These are phyloP conservation scores for Cyclotella choctawhatcheeana DNA, from an alignment of 108 stramenopile species.

Conservation along the genomic window DNA sequence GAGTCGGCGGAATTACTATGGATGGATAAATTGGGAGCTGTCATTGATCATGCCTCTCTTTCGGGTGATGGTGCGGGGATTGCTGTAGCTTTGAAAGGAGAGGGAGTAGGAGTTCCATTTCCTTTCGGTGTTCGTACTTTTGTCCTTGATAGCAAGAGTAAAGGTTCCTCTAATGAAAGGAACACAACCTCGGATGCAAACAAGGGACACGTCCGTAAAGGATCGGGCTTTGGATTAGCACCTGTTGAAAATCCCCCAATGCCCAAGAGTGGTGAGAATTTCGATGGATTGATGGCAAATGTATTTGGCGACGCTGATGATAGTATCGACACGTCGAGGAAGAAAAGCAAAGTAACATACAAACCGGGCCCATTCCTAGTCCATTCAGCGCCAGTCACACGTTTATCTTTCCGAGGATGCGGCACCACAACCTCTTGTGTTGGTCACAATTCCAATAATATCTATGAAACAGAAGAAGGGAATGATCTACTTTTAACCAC, in stretches of 20 bases:
- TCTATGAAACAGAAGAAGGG: slow-evolving; percentile 51
- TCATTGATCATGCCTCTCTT: slow-evolving; percentile 59
- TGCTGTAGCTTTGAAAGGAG: slow-evolving; percentile 59
- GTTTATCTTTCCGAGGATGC: slow-evolving; percentile 77
- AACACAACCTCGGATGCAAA: background rate
- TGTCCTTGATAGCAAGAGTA: slow-evolving; percentile 45
- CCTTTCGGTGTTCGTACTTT: slow-evolving; percentile 71
- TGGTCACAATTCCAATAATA: slow-evolving; percentile 23
- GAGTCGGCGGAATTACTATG: slow-evolving; percentile 64
- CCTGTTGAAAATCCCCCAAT: slow-evolving; percentile 25
- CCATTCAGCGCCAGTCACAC: slow-evolving; percentile 72
- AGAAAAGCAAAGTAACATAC: slow-evolving; percentile 50
- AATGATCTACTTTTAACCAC: slow-evolving; percentile 85
- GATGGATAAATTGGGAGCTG: slow-evolving; percentile 64
- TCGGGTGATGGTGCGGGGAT: slow-evolving; percentile 81
- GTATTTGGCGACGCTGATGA: slow-evolving; percentile 17
- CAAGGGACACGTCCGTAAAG: background rate
- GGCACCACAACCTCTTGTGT: slow-evolving; percentile 61
- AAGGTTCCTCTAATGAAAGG: background rate
- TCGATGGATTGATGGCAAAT: slow-evolving; percentile 25
- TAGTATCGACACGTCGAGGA: background rate
- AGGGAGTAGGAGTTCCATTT: slow-evolving; percentile 55
- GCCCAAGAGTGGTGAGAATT: slow-evolving; percentile 9
- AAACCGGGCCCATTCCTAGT: slow-evolving; percentile 80
- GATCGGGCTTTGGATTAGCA: background rate